A percentile compares a stretch with the other conserved stretches of the same genome.
These are phyloP conservation scores for Diaporthe amygdali DNA, from an alignment of 2,329 filamentous ascomycete species.

Conservation along the genomic window DNA sequence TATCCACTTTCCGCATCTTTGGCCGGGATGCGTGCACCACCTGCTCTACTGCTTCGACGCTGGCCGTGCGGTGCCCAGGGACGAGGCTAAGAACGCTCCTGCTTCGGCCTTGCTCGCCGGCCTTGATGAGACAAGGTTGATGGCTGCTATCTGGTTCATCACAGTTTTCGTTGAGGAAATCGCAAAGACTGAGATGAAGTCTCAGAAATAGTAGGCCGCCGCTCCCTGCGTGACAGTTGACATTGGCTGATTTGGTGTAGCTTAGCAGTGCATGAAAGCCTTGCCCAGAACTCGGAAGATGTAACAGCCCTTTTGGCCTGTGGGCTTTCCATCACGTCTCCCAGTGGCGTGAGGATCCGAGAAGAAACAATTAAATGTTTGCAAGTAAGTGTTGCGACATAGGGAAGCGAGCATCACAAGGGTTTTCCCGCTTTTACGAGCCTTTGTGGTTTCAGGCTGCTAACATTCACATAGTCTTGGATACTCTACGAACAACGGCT, in stretches of 20 bases:
- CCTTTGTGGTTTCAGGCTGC: background rate
- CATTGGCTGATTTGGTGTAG: conserved; percentile 31
- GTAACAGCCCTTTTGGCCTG: conserved; percentile 45
- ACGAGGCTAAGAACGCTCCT: conserved; percentile 48
- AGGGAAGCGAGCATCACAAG: background rate
- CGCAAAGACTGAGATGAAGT: conserved; percentile 69
- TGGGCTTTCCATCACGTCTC: conserved; percentile 38
- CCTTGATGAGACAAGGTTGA: conserved; percentile 55
- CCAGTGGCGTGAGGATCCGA: conserved; percentile 41
- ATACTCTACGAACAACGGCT: conserved; percentile 73
- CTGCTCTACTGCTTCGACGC: conserved; percentile 63
- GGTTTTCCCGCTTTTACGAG: background rate
- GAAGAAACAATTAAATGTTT: conserved; percentile 65
- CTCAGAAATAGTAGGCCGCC: conserved; percentile 57
- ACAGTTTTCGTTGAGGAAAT: conserved; percentile 69
- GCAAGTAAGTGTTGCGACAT: conserved; percentile 49
- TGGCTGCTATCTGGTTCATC: conserved; percentile 69
- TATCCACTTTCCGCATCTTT: conserved; percentile 70
- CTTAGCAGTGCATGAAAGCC: conserved; percentile 43
- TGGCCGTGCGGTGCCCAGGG: conserved; percentile 51
- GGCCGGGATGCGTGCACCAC: conserved; percentile 70
- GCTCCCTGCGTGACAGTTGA: conserved; percentile 34
- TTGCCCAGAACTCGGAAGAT: conserved; percentile 47
- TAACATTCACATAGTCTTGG: conserved; percentile 62
- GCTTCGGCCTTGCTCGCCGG: conserved; percentile 49